Evolutionary conservation across 352 stramenopile genomes (phyloP), one percentile per base, ranked within the genome.

Genomic region (Peronosclerospora sorghi): DNA sequence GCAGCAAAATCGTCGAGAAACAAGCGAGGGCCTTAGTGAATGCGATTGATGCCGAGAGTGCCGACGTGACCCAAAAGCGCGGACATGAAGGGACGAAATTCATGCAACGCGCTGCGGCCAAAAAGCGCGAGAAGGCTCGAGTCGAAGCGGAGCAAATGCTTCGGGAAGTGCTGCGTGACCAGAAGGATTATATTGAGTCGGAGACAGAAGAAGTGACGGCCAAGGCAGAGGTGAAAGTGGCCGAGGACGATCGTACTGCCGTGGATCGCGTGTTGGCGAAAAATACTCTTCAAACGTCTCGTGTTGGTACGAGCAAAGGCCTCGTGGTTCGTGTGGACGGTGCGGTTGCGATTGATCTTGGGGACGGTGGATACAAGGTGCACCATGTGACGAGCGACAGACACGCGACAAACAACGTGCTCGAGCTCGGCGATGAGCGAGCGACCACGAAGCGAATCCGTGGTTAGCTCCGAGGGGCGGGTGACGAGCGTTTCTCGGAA

Each of bases 31-130:
- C 75, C 26, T 55, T 91, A 15, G 68, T 91, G 8, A 80, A 67
- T 29, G 79, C 89, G 51, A 89, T 91, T 27, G 60, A 82, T 18
- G 54, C 65, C 2, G 74, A 86, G 40, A 59, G 77, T 8, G 62
- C 48, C 8, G 56, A 62, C 13, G 66, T 66, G 9, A 52, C 41
- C 5, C 65, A 90, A 48, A 68, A 72, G 17, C 78, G 80, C 32
- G 89, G 90, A 3, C 66, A 98, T 3, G 86, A 97, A 17, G 84
- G 95, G 40, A 95, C 98, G 76, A 95, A 96, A 35, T 99, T 99
- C 57, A 99, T 99, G 96, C 86, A 98, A 68, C 80, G 84, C 21
- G 95, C 94, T 13, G 73, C 97, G 23, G 73, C 98, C 61, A 94
- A 92, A 54, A 92, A 98, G 65, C 73, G 91, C 35, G 77, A 96